A percentile compares a stretch with the other conserved stretches of the same genome.
Evolutionary conservation across 768 basidiomycete species (phyloP).

Genomic region (Tephrocybe sp.): DNA sequence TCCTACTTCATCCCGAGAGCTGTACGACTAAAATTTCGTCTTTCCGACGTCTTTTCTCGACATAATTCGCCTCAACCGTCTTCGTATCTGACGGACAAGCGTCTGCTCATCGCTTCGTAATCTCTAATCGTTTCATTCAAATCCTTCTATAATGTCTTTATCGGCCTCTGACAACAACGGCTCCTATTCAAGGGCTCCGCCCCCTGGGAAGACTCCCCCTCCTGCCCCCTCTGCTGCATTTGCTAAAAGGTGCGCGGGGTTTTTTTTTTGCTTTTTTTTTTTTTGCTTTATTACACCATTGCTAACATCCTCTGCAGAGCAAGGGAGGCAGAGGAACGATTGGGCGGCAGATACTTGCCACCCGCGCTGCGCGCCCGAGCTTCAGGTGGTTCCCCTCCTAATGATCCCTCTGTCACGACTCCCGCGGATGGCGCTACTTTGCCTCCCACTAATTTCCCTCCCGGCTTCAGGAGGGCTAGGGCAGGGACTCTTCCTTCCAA

Average conservation of each 20-base stretch:
- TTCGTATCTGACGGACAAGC: slow-evolving; percentile 29
- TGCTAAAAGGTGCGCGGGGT: slow-evolving; percentile 68
- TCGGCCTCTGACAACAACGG: slow-evolving; percentile 79
- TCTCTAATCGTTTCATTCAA: slow-evolving; percentile 76
- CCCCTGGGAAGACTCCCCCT: slow-evolving; percentile 85
- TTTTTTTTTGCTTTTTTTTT: slow-evolving; percentile 16
- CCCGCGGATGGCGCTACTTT: slow-evolving; percentile 54
- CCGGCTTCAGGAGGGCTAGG: slow-evolving; percentile 91
- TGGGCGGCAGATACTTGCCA: slow-evolving; percentile 70
- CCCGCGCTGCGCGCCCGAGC: slow-evolving; percentile 75
- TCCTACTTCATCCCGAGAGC: slow-evolving; percentile 18
- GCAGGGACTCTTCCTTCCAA: slow-evolving; percentile 98
- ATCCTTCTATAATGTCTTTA: slow-evolving; percentile 85
- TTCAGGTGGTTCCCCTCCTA: slow-evolving; percentile 70
- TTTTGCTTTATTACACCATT: slow-evolving; percentile 8
- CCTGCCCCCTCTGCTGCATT: slow-evolving; percentile 88
- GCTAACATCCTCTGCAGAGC: slow-evolving; percentile 49
- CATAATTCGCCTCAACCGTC: slow-evolving; percentile 27
- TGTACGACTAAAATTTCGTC: slow-evolving; percentile 21
- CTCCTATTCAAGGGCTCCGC: slow-evolving; percentile 76
- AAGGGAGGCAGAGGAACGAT: slow-evolving; percentile 76
- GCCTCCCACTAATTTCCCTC: slow-evolving; percentile 75
- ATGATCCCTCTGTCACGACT: slow-evolving; percentile 62
- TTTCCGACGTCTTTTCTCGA: slow-evolving; percentile 24
- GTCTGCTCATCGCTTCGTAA: slow-evolving; percentile 49